A percentile compares a stretch with the other conserved stretches of the same genome.
Conservation (phyloP, 495 filamentous ascomycete species). For the Gamarada debralockiae region DNA sequence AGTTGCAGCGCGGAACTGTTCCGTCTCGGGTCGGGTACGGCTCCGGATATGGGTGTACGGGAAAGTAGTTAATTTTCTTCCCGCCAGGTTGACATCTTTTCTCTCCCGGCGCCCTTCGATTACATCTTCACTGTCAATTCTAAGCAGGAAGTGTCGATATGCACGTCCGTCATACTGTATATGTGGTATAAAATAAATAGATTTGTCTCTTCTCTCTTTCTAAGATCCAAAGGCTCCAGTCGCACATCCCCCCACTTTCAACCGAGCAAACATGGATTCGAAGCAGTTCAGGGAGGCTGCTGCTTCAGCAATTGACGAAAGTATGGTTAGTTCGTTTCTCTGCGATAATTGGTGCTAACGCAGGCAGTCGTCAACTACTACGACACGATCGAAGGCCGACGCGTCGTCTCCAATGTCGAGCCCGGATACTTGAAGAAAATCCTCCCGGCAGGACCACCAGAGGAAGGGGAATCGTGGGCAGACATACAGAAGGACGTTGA, state of each 20-base stretch:
- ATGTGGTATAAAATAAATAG: too few species aligned
- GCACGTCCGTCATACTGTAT: too few species aligned
- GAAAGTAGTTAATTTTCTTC: too few species aligned
- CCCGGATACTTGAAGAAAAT: constrained; percentile 85
- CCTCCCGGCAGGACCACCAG: constrained; percentile 69
- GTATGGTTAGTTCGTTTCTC: constrained; percentile 42
- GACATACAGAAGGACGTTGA: constrained; percentile 84
- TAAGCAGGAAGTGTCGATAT: too few species aligned
- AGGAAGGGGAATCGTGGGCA: constrained; percentile 71
- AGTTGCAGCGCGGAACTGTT: too few species aligned
- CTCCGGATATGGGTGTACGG: too few species aligned
- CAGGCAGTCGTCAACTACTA: constrained; percentile 78
- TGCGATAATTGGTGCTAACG: neutral
- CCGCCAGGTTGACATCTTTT: too few species aligned
- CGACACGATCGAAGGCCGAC: constrained; percentile 63
- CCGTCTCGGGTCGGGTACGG: too few species aligned
- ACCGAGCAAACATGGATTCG: constrained; percentile 62
- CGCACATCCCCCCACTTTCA: neutral
- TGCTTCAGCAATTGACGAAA: constrained; percentile 78
- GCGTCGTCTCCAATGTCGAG: constrained; percentile 72
- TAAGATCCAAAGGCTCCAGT: too few species aligned
- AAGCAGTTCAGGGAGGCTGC: constrained; percentile 79
- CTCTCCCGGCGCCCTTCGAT: too few species aligned
- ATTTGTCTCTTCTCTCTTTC: neutral
- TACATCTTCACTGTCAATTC: too few species aligned